Conservation (phyloP, 805 yeast species). For the Schizosaccharomyces japonicus region DNA sequence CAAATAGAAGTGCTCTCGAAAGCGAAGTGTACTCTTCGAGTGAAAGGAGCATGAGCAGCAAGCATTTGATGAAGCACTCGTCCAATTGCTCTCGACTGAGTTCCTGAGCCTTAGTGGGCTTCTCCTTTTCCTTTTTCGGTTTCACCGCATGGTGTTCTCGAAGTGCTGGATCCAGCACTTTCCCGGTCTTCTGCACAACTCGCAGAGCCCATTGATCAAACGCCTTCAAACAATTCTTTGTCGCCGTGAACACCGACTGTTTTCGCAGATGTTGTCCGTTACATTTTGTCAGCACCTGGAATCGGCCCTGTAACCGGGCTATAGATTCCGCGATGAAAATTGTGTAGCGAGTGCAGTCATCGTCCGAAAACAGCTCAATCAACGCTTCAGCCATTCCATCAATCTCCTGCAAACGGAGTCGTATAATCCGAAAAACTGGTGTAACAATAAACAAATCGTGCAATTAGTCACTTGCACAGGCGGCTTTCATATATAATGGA, state of each 20-base stretch:
- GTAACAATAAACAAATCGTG: too few species aligned
- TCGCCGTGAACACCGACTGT: not conserved
- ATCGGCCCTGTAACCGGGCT: not conserved
- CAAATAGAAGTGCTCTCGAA: conserved; percentile 6
- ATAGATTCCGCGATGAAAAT: not conserved
- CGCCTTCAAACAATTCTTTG: too few species aligned
- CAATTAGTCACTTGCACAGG: too few species aligned
- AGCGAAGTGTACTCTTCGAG: conserved; percentile 7
- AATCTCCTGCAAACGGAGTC: too few species aligned
- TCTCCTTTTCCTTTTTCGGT: not conserved
- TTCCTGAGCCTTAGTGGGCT: not conserved
- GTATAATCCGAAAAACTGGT: too few species aligned
- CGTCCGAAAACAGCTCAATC: not conserved
- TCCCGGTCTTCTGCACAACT: not conserved
- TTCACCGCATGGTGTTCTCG: too few species aligned
- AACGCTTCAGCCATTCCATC: not conserved
- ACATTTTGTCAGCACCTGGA: too few species aligned
- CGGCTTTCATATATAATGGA: too few species aligned
- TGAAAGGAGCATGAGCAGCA: conserved; percentile 7
- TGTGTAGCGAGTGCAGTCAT: not conserved
- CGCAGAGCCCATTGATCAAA: not conserved
- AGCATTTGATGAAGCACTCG: not conserved
- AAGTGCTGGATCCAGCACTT: not conserved
- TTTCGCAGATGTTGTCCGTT: too few species aligned
- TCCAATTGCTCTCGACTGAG: not conserved